Percentiles rank a stretch among this genome's conserved stretches.
phyloP scores from a whole-genome alignment of 108 stramenopile genomes.

The Cyclotella sp. region DNA sequence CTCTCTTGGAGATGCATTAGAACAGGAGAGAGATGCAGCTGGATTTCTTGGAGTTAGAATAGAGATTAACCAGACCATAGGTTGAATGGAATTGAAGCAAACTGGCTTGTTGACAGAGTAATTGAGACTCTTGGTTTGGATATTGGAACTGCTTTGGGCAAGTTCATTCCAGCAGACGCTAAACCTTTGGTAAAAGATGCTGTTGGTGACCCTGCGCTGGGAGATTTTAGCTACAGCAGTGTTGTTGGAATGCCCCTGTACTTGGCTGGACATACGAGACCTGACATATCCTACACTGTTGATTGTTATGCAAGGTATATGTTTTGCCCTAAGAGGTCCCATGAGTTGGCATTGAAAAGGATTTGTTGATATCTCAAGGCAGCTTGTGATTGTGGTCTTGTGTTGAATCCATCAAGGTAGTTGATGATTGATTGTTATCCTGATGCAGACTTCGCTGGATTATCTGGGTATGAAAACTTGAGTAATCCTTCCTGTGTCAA shows the following conservation, averaged over 20 bases:
- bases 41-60: constrained; percentile 6
- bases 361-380: not conserved
- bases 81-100: not conserved
- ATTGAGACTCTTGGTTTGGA: not conserved
- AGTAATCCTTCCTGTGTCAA: not conserved
- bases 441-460: not conserved
- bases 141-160: not conserved
- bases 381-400: not conserved
- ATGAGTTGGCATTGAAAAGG: not conserved
- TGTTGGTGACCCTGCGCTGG: not conserved
- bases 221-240: not conserved
- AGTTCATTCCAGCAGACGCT: not conserved
- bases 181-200: not conserved
- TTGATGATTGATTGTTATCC: not conserved
- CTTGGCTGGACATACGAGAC: not conserved
- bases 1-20: not conserved
- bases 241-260: not conserved
- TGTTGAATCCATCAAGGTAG: not conserved
- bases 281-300: not conserved
- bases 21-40: not conserved
- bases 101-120: not conserved
- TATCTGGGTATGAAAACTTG: not conserved
- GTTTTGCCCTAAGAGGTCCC: not conserved
- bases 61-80: not conserved
- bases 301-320: not conserved